phyloP scores from a whole-genome alignment of 306 rosid species.

The Trifolium subterraneum region DNA sequence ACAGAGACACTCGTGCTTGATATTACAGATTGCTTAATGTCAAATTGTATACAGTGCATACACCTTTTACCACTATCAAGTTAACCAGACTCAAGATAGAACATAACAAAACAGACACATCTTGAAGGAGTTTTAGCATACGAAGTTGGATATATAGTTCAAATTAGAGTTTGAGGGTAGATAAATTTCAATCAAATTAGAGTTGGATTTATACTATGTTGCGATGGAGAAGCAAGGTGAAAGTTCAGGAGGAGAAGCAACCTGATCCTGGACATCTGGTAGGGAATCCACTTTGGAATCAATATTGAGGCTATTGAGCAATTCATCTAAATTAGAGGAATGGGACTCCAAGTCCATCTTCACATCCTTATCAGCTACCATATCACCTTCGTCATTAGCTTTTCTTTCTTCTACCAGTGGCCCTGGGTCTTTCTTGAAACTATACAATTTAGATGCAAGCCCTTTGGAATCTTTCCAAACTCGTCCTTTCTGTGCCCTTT shows the following conservation, averaged over 20 bases:
- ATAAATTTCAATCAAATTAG: constrained; percentile 5
- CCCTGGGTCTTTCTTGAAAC: constrained; percentile 77
- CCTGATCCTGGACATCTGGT: constrained; percentile 93
- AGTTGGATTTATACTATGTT: no score
- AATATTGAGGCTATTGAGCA: constrained; percentile 62
- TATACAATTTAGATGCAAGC: constrained; percentile 84
- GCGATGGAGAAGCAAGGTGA: constrained; percentile 22
- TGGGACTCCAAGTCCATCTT: constrained; percentile 35
- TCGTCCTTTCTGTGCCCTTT: constrained; percentile 68
- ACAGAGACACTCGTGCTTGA: constrained; percentile 3
- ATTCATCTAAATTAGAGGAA: constrained; percentile 60
- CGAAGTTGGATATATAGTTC: constrained; percentile 23
- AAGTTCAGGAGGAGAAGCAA: constrained; percentile 47
- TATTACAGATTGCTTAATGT: constrained; percentile 15
- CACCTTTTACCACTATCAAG: constrained; percentile 31
- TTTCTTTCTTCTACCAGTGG: constrained; percentile 57
- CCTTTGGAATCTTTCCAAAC: constrained; percentile 88
- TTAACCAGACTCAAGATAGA: constrained; percentile 26
- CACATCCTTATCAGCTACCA: constrained; percentile 41
- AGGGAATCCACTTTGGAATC: constrained; percentile 68
- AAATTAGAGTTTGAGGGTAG: constrained; percentile 14
- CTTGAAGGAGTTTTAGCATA: constrained; percentile 29
- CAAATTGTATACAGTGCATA: constrained; percentile 34
- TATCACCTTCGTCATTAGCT: constrained; percentile 47
- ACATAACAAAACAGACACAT: constrained; percentile 23